Evolutionary conservation across 2,329 filamentous ascomycete genomes (phyloP).

Genomic region (Amesomyces nigricolor): DNA sequence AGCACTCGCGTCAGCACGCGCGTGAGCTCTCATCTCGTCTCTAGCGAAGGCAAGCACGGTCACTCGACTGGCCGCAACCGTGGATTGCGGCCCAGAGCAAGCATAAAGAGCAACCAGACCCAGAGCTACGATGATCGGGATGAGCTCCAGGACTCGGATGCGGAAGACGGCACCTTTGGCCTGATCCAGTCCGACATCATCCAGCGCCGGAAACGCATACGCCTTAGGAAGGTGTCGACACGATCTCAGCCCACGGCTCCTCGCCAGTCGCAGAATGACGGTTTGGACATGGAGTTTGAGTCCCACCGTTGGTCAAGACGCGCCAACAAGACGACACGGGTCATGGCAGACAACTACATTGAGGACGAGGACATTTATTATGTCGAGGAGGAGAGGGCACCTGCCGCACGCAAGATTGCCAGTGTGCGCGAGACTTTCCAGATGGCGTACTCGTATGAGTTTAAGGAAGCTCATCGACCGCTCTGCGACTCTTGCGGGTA

Average conservation of each 20-base stretch:
- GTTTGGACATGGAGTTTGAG: slow-evolving; percentile 48
- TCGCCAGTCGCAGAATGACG: neutral
- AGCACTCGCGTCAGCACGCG: slow-evolving; percentile 19
- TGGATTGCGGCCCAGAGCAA: slow-evolving; percentile 13
- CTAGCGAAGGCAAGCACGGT: slow-evolving; percentile 16
- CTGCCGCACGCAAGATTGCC: slow-evolving; percentile 47
- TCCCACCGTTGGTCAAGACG: slow-evolving; percentile 45
- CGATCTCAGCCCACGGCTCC: neutral
- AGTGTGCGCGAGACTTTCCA: slow-evolving; percentile 72
- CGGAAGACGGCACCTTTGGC: slow-evolving; percentile 25
- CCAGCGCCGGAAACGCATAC: slow-evolving; percentile 15
- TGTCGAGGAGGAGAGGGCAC: slow-evolving; percentile 39
- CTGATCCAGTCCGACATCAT: slow-evolving; percentile 29
- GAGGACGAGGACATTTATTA: slow-evolving; percentile 56
- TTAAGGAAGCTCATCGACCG: slow-evolving; percentile 63
- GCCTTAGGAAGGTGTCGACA: slow-evolving; percentile 11
- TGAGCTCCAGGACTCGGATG: slow-evolving; percentile 29
- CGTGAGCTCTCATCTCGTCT: slow-evolving; percentile 14
- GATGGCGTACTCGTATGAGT: slow-evolving; percentile 54
- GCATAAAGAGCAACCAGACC: neutral
- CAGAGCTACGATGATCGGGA: slow-evolving; percentile 25
- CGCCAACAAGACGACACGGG: slow-evolving; percentile 38
- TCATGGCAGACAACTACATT: slow-evolving; percentile 47
- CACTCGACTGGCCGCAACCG: neutral
- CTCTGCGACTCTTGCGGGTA: slow-evolving; percentile 66